phyloP scores from a whole-genome alignment of 257 asterid species.

The Solanum clarkiae region DNA sequence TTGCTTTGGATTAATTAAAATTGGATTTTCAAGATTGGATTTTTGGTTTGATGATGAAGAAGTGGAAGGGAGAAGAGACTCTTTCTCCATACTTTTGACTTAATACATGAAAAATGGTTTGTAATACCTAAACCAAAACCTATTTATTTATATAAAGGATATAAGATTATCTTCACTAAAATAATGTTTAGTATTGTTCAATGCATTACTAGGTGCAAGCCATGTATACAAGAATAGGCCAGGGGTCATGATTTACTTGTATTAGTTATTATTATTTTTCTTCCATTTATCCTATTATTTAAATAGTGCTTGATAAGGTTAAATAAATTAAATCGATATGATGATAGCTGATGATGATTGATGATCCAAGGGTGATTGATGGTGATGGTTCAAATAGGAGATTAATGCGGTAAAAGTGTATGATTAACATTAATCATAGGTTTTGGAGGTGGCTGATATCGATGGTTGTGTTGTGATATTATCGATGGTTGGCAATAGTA shows the following conservation, averaged over 20 bases:
- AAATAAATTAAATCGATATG: not conserved
- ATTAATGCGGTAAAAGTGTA: too few relatives aligned
- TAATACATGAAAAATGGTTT: too few relatives aligned
- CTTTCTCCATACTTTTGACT: slow-evolving; percentile 32
- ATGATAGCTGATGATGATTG: not conserved
- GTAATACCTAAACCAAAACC: too few relatives aligned
- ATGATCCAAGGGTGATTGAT: not conserved
- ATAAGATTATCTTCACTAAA: too few relatives aligned
- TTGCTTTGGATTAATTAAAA: slow-evolving; percentile 16
- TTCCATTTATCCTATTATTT: not conserved
- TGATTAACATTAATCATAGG: too few relatives aligned
- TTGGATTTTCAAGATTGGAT: slow-evolving; percentile 15
- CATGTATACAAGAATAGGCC: too few relatives aligned
- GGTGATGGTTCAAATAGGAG: not conserved
- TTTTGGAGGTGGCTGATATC: too few relatives aligned
- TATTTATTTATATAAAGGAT: too few relatives aligned
- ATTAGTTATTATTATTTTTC: not conserved
- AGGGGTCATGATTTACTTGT: not conserved
- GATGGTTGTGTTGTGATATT: too few relatives aligned
- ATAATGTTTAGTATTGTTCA: too few relatives aligned
- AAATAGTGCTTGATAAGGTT: not conserved
- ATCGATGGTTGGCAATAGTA: too few relatives aligned
- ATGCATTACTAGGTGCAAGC: too few relatives aligned
- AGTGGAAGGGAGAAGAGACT: slow-evolving; percentile 44
- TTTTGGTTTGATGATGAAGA: slow-evolving; percentile 5